Evolutionary conservation across 805 yeast species (phyloP), one percentile per base, ranked within the genome.

Genomic region (Metschnikowia kofuensis): DNA sequence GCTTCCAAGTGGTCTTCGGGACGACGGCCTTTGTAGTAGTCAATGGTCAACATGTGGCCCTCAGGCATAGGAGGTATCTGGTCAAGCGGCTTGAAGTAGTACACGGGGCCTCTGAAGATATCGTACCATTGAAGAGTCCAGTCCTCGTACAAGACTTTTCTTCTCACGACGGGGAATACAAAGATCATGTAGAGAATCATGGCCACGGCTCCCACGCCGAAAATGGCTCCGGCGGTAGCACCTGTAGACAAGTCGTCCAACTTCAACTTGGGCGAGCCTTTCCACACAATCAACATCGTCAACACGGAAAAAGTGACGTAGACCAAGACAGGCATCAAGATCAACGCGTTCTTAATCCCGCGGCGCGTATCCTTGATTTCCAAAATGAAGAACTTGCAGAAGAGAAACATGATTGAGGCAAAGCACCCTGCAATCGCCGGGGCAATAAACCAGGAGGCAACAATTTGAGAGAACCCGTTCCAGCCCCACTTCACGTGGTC

Each of bases 391-490:
- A 62, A 83, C 64, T 86, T 87, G 47, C 84, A 77, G 44, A 79
- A 64, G 48, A 83, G 66, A 63, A 85, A 86, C 44, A 83, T 63
- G 38, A 79, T 67, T 4, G 85, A 64, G 4, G 89, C 82, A 54
- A 86, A 77, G 35, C 64, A 58, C 52, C 89, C 92, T 13, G 91
- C 85, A 50, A 85, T 70, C 16, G 74, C 63, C 13, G 92, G 92
- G 6, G 92, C 90, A 68, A 85, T 81, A 60, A 83, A 82, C 91
- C 91, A 86, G 11, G 90, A 82, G 3, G 92, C 91, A 52, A 82
- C 79, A 53, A 85, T 85, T 65, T 83, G 84, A 0, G 87, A 59
- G 50, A 86, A 84, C 29, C 91, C 89, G 13, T 56, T 44, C 92
- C 91, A 86, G 28, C 89, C 90, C 92, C 92, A 86, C 47, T 63